Percentiles rank a stretch among this genome's conserved stretches.
These are phyloP conservation scores for Pyrus pyrifolia DNA, from an alignment of 306 rosid species.

Conservation along the genomic window DNA sequence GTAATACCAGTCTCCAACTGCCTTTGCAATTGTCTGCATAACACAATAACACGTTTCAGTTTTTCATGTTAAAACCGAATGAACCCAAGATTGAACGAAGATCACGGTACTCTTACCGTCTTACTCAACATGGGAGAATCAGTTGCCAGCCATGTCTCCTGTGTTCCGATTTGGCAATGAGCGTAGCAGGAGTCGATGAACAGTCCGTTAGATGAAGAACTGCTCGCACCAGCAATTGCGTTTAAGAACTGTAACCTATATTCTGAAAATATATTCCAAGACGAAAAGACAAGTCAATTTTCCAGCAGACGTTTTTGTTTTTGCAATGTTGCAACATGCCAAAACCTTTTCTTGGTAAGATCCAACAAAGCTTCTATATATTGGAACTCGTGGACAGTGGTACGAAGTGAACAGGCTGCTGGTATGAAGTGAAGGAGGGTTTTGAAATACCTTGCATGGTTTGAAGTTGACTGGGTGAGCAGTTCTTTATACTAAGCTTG, in stretches of 20 bases:
- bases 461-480: slow-evolving; percentile 62
- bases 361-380: too few relatives aligned
- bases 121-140: slow-evolving; percentile 60
- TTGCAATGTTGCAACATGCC: too few relatives aligned
- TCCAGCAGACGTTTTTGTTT: too few relatives aligned
- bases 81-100: too few relatives aligned
- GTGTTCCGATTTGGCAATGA: slow-evolving; percentile 89
- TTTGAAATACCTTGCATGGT: slow-evolving; percentile 58
- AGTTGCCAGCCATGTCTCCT: slow-evolving; percentile 70
- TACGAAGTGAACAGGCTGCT: too few relatives aligned
- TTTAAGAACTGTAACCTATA: slow-evolving; percentile 62
- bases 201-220: slow-evolving; percentile 50
- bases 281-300: too few relatives aligned
- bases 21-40: too few relatives aligned
- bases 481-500: slow-evolving; percentile 70
- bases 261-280: slow-evolving; percentile 20
- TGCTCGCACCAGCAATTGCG: slow-evolving; percentile 39
- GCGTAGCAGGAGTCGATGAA: slow-evolving; percentile 86
- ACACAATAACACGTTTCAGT: not conserved
- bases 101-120: slow-evolving; percentile 33
- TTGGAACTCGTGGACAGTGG: too few relatives aligned
- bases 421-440: too few relatives aligned
- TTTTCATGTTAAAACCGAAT: too few relatives aligned
- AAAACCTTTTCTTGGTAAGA: too few relatives aligned
- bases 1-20: too few relatives aligned